These are phyloP conservation scores for Clarireedia monteithiana DNA, from an alignment of 2,329 filamentous ascomycete species.

Conservation along the genomic window DNA sequence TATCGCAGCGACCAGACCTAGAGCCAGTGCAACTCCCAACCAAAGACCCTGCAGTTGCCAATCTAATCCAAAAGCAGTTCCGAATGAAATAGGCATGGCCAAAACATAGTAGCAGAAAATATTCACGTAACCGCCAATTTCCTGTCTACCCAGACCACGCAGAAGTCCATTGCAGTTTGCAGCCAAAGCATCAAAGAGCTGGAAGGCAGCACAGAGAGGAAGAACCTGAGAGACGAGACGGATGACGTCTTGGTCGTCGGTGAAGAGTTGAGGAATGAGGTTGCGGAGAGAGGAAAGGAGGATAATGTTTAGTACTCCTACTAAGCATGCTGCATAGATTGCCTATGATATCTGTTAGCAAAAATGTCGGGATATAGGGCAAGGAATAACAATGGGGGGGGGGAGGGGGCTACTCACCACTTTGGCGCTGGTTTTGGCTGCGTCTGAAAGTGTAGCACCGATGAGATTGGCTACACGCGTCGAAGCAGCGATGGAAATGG, in stretches of 20 bases:
- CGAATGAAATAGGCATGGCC: slow-evolving; percentile 77
- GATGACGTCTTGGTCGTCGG: slow-evolving; percentile 63
- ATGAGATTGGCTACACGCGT: slow-evolving; percentile 90
- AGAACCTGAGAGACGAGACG: slow-evolving; percentile 60
- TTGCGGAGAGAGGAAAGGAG: slow-evolving; percentile 62
- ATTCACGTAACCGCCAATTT: slow-evolving; percentile 84
- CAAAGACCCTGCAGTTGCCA: slow-evolving; percentile 80
- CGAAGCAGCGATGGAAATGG: slow-evolving; percentile 78
- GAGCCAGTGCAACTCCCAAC: slow-evolving; percentile 63
- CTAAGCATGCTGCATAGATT: slow-evolving; percentile 54
- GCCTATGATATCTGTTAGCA: slow-evolving; percentile 31
- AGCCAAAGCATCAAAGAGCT: slow-evolving; percentile 78
- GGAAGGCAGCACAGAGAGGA: slow-evolving; percentile 79
- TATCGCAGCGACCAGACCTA: slow-evolving; percentile 42
- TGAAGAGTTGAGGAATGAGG: slow-evolving; percentile 71
- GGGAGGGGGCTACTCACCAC: slow-evolving; percentile 37
- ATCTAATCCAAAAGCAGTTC: slow-evolving; percentile 64
- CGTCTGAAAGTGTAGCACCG: slow-evolving; percentile 72
- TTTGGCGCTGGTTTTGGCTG: slow-evolving; percentile 72
- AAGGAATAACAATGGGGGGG: neutral
- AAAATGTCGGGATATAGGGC: neutral
- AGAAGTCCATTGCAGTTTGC: slow-evolving; percentile 78
- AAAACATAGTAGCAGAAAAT: slow-evolving; percentile 80
- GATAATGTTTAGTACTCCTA: slow-evolving; percentile 74
- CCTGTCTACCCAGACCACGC: slow-evolving; percentile 79